Evolutionary conservation across 2,329 filamentous ascomycete species (phyloP).

Genomic region (Alternaria sp.): DNA sequence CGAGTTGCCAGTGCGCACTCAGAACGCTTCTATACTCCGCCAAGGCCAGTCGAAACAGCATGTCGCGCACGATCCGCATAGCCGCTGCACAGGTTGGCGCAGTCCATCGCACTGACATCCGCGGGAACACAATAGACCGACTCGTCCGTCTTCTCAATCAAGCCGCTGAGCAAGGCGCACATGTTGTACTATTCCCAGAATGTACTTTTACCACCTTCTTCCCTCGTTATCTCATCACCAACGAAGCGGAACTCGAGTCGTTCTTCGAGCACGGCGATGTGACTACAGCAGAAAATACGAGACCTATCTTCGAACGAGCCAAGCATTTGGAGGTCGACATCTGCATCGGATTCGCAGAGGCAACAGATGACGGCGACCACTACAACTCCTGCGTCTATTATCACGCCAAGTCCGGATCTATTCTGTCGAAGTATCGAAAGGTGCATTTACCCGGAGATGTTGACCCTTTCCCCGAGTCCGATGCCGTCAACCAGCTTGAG

Average conservation of each 20-base stretch:
- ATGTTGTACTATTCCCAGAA: constrained; percentile 61
- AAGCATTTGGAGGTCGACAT: constrained; percentile 58
- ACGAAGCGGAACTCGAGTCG: constrained; percentile 52
- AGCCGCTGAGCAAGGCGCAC: constrained; percentile 52
- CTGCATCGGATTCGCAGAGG: constrained; percentile 60
- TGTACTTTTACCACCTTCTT: constrained; percentile 64
- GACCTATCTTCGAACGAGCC: constrained; percentile 57
- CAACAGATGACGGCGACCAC: constrained; percentile 46
- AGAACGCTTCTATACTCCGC: not conserved
- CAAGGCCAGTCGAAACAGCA: constrained; percentile 9
- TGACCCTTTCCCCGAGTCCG: constrained; percentile 43
- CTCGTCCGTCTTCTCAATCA: constrained; percentile 58
- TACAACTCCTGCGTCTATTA: constrained; percentile 33
- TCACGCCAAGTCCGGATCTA: constrained; percentile 20
- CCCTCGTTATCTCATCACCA: constrained; percentile 56
- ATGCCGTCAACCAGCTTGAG: constrained; percentile 60
- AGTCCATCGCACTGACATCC: constrained; percentile 50
- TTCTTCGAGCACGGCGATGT: constrained; percentile 59
- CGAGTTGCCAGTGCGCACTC: not conserved
- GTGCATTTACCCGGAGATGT: constrained; percentile 27
- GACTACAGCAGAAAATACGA: constrained; percentile 51
- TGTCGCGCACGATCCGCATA: constrained; percentile 52
- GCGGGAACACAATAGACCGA: constrained; percentile 52
- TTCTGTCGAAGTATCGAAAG: constrained; percentile 29
- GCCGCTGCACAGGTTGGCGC: constrained; percentile 62